Evolutionary conservation across 805 yeast genomes (phyloP).

Genomic region (Wickerhamiella musiphila): DNA sequence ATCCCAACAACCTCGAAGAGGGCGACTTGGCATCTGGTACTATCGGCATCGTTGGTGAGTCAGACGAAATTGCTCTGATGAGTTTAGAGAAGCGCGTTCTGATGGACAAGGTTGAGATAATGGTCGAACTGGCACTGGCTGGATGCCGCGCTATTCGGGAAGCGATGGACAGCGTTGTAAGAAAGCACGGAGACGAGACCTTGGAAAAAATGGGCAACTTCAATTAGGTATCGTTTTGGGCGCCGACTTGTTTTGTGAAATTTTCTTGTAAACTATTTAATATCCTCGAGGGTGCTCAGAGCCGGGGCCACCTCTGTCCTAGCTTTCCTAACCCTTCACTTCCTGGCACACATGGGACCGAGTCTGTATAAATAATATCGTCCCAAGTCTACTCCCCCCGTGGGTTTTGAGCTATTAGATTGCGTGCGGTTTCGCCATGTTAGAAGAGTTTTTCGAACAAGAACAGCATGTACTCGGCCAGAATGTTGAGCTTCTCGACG

Average conservation of each 20-base stretch:
- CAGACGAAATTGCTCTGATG: conserved; percentile 61
- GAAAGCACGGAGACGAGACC: conserved; percentile 29
- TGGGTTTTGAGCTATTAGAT: too few relatives aligned
- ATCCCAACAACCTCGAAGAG: conserved; percentile 70
- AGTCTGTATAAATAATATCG: too few relatives aligned
- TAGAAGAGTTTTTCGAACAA: conserved; percentile 14
- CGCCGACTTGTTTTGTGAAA: neutral
- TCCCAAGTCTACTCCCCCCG: too few relatives aligned
- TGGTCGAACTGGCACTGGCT: conserved; percentile 66
- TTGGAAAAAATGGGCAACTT: too few relatives aligned
- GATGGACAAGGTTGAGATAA: conserved; percentile 56
- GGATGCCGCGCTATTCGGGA: conserved; percentile 75
- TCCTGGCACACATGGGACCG: too few relatives aligned
- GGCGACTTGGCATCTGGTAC: conserved; percentile 67
- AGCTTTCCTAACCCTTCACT: too few relatives aligned
- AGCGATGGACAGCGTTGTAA: conserved; percentile 70
- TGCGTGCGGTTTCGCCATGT: conserved; percentile 1
- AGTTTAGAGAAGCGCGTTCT: conserved; percentile 73
- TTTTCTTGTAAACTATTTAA: neutral
- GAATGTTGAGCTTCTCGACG: conserved; percentile 12
- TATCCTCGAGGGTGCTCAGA: neutral
- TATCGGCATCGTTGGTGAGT: conserved; percentile 66
- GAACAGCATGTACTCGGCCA: conserved; percentile 16
- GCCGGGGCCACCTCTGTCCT: too few relatives aligned
- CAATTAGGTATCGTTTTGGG: too few relatives aligned